These are phyloP conservation scores for Hansfordia pulvinata DNA, from an alignment of 2,329 filamentous ascomycete genomes.

Conservation along the genomic window DNA sequence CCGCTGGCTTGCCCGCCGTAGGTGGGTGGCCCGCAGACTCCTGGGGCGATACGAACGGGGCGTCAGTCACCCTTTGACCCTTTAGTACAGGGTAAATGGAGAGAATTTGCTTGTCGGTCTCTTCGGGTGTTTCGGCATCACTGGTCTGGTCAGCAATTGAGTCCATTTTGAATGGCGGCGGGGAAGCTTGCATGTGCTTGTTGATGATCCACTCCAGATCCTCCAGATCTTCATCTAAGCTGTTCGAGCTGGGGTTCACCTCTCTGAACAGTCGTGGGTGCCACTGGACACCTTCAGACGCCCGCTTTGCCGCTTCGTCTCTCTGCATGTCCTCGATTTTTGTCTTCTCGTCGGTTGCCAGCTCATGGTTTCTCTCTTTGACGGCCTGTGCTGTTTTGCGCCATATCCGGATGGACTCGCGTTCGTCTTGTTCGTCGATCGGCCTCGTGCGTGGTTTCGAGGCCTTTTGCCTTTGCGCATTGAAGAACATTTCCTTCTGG, in stretches of 20 bases:
- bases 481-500: conserved; percentile 80
- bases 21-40: conserved; percentile 9
- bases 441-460: conserved; percentile 62
- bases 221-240: conserved; percentile 68
- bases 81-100: conserved; percentile 74
- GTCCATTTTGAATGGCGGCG: conserved; percentile 3
- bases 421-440: conserved; percentile 72
- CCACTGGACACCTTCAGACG: conserved; percentile 75
- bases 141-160: conserved; percentile 20
- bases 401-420: conserved; percentile 88
- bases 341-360: conserved; percentile 92
- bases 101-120: conserved; percentile 71
- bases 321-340: conserved; percentile 87
- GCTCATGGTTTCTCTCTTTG: conserved; percentile 70
- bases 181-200: conserved; percentile 56
- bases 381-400: conserved; percentile 68
- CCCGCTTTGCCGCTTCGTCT: conserved; percentile 70
- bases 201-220: conserved; percentile 93
- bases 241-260: conserved; percentile 57
- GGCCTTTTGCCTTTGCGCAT: conserved; percentile 67
- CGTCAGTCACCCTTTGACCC: conserved; percentile 50
- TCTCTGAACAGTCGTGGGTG: conserved; percentile 71
- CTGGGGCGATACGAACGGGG: conserved; percentile 42
- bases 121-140: conserved; percentile 50
- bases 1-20: conserved; percentile 5